A percentile compares a stretch with the other conserved stretches of the same genome.
These are phyloP conservation scores for Cadophora sp. DNA, from an alignment of 2,329 filamentous ascomycete species.

Conservation along the genomic window DNA sequence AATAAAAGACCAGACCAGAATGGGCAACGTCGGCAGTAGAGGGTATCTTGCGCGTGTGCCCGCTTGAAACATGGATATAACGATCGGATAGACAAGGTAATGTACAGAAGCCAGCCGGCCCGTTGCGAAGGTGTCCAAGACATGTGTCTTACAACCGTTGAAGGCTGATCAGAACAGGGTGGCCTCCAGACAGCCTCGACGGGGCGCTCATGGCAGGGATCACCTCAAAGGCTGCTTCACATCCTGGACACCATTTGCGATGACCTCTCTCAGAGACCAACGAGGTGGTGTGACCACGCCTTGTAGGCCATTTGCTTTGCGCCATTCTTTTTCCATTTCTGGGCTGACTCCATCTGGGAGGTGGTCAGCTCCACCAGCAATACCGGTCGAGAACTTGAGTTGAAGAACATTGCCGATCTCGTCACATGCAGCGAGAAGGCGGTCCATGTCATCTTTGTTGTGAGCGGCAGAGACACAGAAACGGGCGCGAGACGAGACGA, in stretches of 20 bases:
- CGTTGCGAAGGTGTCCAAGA: neutral
- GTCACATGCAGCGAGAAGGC: slow-evolving; percentile 86
- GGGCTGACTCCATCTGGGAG: slow-evolving; percentile 74
- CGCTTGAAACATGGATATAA: slow-evolving; percentile 30
- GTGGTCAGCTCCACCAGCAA: slow-evolving; percentile 85
- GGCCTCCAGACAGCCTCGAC: neutral
- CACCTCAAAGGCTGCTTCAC: slow-evolving; percentile 68
- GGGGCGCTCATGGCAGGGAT: slow-evolving; percentile 24
- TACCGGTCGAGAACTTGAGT: slow-evolving; percentile 95
- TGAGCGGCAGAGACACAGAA: slow-evolving; percentile 97
- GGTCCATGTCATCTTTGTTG: slow-evolving; percentile 97
- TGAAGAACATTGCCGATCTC: slow-evolving; percentile 92
- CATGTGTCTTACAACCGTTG: neutral
- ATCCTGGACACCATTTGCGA: slow-evolving; percentile 73
- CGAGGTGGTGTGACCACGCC: slow-evolving; percentile 62
- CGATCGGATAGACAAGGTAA: slow-evolving; percentile 32
- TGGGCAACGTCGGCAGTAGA: slow-evolving; percentile 30
- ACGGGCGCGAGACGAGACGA: slow-evolving; percentile 91
- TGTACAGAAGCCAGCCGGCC: slow-evolving; percentile 30
- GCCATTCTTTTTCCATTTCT: slow-evolving; percentile 75
- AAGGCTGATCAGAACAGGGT: neutral
- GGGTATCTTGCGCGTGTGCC: slow-evolving; percentile 38
- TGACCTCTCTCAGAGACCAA: slow-evolving; percentile 75
- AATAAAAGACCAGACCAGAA: slow-evolving; percentile 9
- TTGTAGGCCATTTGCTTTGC: slow-evolving; percentile 60